Conservation (phyloP, 1,284 basidiomycete genomes). For the Austroboletus niveus region DNA sequence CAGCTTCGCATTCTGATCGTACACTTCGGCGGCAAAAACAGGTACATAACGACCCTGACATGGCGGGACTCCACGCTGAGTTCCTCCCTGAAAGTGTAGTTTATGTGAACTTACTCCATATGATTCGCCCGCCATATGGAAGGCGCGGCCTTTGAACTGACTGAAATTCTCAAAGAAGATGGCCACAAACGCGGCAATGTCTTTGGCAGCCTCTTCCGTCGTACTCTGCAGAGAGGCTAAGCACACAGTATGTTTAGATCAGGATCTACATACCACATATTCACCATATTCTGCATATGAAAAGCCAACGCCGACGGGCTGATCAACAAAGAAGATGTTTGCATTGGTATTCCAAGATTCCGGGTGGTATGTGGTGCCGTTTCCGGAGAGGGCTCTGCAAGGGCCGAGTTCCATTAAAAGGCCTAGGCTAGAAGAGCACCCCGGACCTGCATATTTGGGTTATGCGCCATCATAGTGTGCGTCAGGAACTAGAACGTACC, state of each 20-base stretch:
- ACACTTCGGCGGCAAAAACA: constrained; percentile 75
- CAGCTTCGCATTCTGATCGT: constrained; percentile 72
- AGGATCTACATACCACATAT: constrained; percentile 37
- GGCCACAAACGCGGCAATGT: constrained; percentile 60
- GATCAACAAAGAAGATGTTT: constrained; percentile 65
- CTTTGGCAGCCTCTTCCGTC: constrained; percentile 62
- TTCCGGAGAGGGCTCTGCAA: constrained; percentile 31
- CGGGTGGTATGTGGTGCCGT: constrained; percentile 51
- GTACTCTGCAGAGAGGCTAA: constrained; percentile 30
- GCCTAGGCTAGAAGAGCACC: constrained; percentile 26
- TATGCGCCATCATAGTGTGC: constrained; percentile 29
- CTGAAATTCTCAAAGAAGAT: constrained; percentile 66
- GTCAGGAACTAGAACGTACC: constrained; percentile 25
- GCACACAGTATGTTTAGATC: neutral
- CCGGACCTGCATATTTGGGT: constrained; percentile 19
- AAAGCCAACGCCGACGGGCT: constrained; percentile 70
- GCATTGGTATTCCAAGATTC: constrained; percentile 62
- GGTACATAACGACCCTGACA: constrained; percentile 79
- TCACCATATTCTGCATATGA: constrained; percentile 65
- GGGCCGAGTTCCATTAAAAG: constrained; percentile 44
- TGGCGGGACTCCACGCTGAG: too few relatives aligned
- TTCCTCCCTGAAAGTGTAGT: neutral
- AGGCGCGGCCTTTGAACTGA: constrained; percentile 52
- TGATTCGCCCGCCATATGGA: constrained; percentile 65
- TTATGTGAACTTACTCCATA: constrained; percentile 43